Percentiles rank a stretch among this genome's conserved stretches.
These are phyloP conservation scores for Rachicladosporium sp. DNA, from an alignment of 2,329 filamentous ascomycete genomes.

Conservation along the genomic window DNA sequence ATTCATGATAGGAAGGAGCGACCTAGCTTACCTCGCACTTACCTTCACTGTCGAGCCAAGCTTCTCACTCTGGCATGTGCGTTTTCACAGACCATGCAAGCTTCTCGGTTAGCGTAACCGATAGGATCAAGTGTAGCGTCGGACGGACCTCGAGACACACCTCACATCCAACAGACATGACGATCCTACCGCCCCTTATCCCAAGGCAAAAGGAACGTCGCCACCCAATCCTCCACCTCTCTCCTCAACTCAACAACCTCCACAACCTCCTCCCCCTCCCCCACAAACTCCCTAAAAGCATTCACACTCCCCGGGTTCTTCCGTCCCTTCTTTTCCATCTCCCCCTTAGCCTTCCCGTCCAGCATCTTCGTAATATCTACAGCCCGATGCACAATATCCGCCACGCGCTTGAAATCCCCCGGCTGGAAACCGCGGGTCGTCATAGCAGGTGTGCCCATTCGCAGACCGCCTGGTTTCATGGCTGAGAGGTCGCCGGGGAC, in stretches of 20 bases:
- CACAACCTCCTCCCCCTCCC: conserved; percentile 52
- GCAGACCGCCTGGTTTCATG: conserved; percentile 80
- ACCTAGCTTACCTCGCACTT: too few species aligned
- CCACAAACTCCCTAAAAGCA: conserved; percentile 56
- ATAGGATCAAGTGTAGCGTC: too few species aligned
- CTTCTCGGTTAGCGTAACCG: too few species aligned
- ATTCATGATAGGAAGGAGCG: too few species aligned
- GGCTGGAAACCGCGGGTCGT: conserved; percentile 87
- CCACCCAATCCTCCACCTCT: conserved; percentile 69
- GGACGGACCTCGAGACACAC: too few species aligned
- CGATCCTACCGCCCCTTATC: conserved; percentile 22
- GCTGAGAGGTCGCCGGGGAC: conserved; percentile 92
- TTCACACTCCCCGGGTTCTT: conserved; percentile 54
- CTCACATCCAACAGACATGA: too few species aligned
- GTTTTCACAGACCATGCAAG: too few species aligned
- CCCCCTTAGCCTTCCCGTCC: conserved; percentile 58
- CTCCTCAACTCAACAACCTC: conserved; percentile 62
- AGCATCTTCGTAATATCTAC: conserved; percentile 67
- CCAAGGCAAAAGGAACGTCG: conserved; percentile 63
- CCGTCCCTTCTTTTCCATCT: conserved; percentile 53
- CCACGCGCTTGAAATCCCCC: conserved; percentile 76
- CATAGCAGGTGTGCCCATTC: conserved; percentile 95
- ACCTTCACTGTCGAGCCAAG: too few species aligned
- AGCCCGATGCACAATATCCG: conserved; percentile 72
- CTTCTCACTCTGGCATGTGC: too few species aligned